Evolutionary conservation across 2,329 filamentous ascomycete species (phyloP).

Genomic region (Venturia pyrina): DNA sequence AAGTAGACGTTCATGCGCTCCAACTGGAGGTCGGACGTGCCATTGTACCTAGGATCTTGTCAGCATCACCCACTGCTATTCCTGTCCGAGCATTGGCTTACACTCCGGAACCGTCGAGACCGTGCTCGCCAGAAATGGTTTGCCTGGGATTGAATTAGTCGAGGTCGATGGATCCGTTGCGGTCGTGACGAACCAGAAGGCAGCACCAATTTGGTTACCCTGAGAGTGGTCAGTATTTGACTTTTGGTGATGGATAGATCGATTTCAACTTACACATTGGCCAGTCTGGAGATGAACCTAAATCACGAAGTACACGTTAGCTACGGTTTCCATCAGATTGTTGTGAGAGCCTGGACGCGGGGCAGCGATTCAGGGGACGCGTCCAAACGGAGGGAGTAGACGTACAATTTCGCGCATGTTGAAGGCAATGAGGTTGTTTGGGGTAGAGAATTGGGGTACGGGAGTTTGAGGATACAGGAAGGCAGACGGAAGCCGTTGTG

Average conservation of each 20-base stretch:
- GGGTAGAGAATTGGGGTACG: background rate
- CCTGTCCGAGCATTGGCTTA: slow-evolving; percentile 41
- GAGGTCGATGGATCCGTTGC: background rate
- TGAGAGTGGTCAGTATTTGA: slow-evolving; percentile 17
- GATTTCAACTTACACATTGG: slow-evolving; percentile 72
- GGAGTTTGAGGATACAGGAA: background rate
- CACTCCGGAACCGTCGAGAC: slow-evolving; percentile 94
- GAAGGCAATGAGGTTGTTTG: background rate
- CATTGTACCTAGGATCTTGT: slow-evolving; percentile 65
- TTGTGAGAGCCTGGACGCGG: slow-evolving; percentile 11
- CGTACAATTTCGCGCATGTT: slow-evolving; percentile 16
- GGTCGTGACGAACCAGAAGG: slow-evolving; percentile 69
- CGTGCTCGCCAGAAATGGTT: slow-evolving; percentile 61
- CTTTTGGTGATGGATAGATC: background rate
- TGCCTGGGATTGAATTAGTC: slow-evolving; percentile 28
- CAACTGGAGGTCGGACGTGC: slow-evolving; percentile 95
- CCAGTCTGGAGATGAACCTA: slow-evolving; percentile 99
- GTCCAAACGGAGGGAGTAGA: slow-evolving; percentile 7
- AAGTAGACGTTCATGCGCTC: slow-evolving; percentile 99
- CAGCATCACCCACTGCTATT: slow-evolving; percentile 11
- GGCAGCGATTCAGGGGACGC: slow-evolving; percentile 13
- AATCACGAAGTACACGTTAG: slow-evolving; percentile 11
- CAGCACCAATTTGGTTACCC: slow-evolving; percentile 99
- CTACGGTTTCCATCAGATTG: slow-evolving; percentile 7
- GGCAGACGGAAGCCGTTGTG: background rate